Evolutionary conservation across 768 basidiomycete genomes (phyloP).

Genomic region (Myochromella boudieri): DNA sequence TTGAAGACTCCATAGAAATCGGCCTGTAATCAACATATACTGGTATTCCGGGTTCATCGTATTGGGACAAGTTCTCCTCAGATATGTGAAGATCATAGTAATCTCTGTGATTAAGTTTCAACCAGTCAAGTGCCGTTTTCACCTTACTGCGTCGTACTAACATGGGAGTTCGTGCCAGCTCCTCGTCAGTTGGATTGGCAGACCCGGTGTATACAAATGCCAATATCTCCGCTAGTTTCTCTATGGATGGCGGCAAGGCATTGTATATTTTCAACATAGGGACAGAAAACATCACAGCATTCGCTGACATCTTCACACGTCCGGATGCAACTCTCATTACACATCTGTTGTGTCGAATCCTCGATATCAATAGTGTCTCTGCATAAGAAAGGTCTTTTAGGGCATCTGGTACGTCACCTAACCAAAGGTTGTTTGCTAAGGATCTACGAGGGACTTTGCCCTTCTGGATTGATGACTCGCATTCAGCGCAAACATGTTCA

Average conservation of each 20-base stretch:
- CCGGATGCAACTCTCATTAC: slow-evolving; percentile 26
- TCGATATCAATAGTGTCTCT: slow-evolving; percentile 25
- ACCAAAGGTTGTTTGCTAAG: slow-evolving; percentile 31
- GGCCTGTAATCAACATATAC: background rate
- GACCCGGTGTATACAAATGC: slow-evolving; percentile 15
- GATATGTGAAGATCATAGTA: slow-evolving; percentile 24
- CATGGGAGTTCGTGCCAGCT: slow-evolving; percentile 19
- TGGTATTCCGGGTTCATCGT: background rate
- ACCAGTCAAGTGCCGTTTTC: slow-evolving; percentile 22
- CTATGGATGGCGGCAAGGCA: slow-evolving; percentile 18
- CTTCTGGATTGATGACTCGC: background rate
- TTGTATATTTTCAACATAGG: slow-evolving; percentile 22
- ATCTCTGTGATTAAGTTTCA: slow-evolving; percentile 26
- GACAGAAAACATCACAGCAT: slow-evolving; percentile 23
- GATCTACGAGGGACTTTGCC: slow-evolving; percentile 9
- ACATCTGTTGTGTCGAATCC: slow-evolving; percentile 25
- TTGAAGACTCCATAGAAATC: too few relatives aligned
- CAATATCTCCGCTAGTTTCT: slow-evolving; percentile 23
- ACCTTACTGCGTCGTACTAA: slow-evolving; percentile 23
- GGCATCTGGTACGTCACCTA: slow-evolving; percentile 27
- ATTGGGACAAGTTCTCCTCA: slow-evolving; percentile 9
- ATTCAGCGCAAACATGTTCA: slow-evolving; percentile 9
- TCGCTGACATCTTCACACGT: slow-evolving; percentile 22
- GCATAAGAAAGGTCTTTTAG: slow-evolving; percentile 22
- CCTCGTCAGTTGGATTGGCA: slow-evolving; percentile 10